Percentiles rank a stretch among this genome's conserved stretches.
Evolutionary conservation across 164 flowering plant species (phyloP).

Genomic region (Taxillus chinensis): DNA sequence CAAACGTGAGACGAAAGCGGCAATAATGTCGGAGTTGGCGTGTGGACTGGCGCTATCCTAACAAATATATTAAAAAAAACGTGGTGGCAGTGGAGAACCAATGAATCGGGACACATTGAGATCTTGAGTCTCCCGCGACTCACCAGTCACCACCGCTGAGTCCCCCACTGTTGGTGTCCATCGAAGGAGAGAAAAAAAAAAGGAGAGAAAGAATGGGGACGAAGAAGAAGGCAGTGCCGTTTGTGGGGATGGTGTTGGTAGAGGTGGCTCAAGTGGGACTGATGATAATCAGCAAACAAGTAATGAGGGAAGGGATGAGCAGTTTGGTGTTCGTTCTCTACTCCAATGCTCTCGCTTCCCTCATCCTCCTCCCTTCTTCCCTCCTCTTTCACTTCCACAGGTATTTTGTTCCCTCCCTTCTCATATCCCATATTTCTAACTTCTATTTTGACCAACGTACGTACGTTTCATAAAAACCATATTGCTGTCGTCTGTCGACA

Average conservation of each 20-base stretch:
- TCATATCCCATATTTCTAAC: not conserved
- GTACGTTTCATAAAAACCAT: not conserved
- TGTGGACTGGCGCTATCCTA: too few species aligned
- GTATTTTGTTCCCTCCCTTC: slow-evolving; percentile 2
- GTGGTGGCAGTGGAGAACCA: too few species aligned
- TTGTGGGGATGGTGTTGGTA: slow-evolving; percentile 32
- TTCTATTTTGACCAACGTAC: not conserved
- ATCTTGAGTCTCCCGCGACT: too few species aligned
- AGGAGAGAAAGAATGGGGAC: not conserved
- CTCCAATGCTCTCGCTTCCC: slow-evolving; percentile 38
- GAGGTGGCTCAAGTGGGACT: slow-evolving; percentile 34
- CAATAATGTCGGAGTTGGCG: too few species aligned
- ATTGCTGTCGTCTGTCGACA: too few species aligned
- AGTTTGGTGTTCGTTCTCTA: slow-evolving; percentile 33
- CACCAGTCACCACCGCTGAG: too few species aligned
- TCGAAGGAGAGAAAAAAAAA: not conserved
- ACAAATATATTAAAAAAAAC: too few species aligned
- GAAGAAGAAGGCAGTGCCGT: slow-evolving; percentile 15
- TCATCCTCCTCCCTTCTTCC: slow-evolving; percentile 33
- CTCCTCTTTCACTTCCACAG: slow-evolving; percentile 25
- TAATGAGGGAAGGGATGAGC: slow-evolving; percentile 40
- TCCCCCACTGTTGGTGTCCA: too few species aligned
- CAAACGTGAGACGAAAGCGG: too few species aligned
- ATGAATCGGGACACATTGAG: too few species aligned
- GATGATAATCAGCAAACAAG: slow-evolving; percentile 29